A percentile compares a stretch with the other conserved stretches of the same genome.
These are phyloP conservation scores for Metschnikowia santaceciliae DNA, from an alignment of 805 yeast species.

Conservation along the genomic window DNA sequence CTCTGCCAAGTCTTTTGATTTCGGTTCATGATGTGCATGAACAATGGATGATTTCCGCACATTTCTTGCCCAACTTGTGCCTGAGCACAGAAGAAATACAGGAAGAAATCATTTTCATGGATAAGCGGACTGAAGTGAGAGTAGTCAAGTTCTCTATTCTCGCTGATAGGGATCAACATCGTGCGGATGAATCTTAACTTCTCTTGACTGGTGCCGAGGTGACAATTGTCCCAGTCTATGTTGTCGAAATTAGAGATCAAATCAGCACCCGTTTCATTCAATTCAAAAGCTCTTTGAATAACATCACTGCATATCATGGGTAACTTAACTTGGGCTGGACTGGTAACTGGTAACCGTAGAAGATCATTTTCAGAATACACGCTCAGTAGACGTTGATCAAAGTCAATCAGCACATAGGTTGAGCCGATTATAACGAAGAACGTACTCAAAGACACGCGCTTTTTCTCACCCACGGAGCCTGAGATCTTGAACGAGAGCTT, in stretches of 20 bases:
- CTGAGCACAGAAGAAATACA: conserved; percentile 8
- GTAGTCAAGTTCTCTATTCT: not conserved
- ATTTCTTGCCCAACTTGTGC: not conserved
- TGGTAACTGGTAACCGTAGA: conserved; percentile 4
- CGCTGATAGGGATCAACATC: conserved; percentile 6
- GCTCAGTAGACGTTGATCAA: conserved; percentile 1
- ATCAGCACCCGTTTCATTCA: not conserved
- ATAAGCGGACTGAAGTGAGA: conserved; percentile 6
- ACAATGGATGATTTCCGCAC: not conserved
- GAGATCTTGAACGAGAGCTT: conserved; percentile 1
- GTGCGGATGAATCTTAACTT: conserved; percentile 15
- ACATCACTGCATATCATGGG: conserved; percentile 3
- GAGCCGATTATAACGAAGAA: conserved; percentile 8
- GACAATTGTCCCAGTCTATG: conserved; percentile 6
- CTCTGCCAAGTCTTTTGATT: not conserved
- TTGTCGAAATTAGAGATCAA: not conserved
- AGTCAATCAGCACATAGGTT: conserved; percentile 9
- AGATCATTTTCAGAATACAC: conserved; percentile 6
- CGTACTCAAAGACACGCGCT: conserved; percentile 3
- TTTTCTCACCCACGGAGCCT: not conserved
- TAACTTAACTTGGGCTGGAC: not conserved
- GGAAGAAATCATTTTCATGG: conserved; percentile 10
- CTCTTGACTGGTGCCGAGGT: conserved; percentile 8
- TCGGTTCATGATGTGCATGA: not conserved
- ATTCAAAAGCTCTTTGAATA: conserved; percentile 8